Evolutionary conservation across 805 yeast species (phyloP), one percentile per base, ranked within the genome.

Genomic region (Kodamaea leandrae): DNA sequence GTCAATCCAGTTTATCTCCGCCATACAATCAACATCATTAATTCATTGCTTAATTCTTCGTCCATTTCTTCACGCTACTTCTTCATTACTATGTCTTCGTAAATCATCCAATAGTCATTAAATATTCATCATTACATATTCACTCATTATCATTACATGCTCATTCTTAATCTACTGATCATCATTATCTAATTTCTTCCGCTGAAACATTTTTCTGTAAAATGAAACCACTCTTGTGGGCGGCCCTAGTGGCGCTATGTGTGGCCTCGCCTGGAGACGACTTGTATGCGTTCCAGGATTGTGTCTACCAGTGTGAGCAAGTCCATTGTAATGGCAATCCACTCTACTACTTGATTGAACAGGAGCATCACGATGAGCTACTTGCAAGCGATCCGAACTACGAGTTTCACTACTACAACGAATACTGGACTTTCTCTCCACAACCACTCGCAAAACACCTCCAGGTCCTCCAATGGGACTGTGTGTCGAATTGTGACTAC

Each of bases 401-500:
- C 40, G 49, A 53, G 19, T 50, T 52, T 41, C 41, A 42, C 20
- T 53, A 55, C 25, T 72, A 55, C 45, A 59, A 55, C 45, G 62
- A 57, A 6, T 49, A 57, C 14, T 63, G 71, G 57, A 37, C 46
- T 2, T 76, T 77, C 40, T 60, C 58, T 8, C 44, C 47, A 13
- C 39, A 57, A 45, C 75, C 78, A 2, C 57, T 79, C 14, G 71
- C 72, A 2, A 47, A 52, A 9, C 64, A 64, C 43, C 60, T 79
- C 45, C 55, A 57, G 35, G 47, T 77, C 1, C 54, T 90, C 12
- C 71, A 72, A 1, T 58, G 63, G 63, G 45, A 52, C 26, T 58
- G 63, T 40, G 42, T 39, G 14, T 74, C 81, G 20, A 82, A 93
- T 55, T 93, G 99, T 63, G 98, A 93, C 63, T 93, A 93, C 61